phyloP scores from a whole-genome alignment of 768 basidiomycete species.

The Chalciporus pseudorubinellus region DNA sequence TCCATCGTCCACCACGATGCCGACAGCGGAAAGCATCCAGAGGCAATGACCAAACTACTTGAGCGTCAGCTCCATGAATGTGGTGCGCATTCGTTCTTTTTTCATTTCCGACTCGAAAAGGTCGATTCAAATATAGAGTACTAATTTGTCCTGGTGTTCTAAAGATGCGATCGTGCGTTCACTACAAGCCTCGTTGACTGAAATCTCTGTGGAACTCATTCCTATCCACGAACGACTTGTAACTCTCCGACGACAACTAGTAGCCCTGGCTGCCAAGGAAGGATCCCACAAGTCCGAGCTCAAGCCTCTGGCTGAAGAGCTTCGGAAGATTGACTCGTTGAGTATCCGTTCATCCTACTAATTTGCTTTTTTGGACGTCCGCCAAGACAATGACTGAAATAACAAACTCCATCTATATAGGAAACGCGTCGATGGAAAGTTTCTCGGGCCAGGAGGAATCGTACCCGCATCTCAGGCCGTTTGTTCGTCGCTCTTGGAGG shows the following conservation, averaged over 20 bases:
- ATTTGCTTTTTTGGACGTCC: constrained; percentile 11
- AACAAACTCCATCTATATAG: constrained; percentile 36
- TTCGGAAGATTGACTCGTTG: constrained; percentile 95
- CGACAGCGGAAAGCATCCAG: constrained; percentile 78
- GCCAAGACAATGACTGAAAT: constrained; percentile 12
- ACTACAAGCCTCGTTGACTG: constrained; percentile 81
- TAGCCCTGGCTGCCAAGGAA: constrained; percentile 83
- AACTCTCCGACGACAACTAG: constrained; percentile 83
- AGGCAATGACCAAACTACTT: constrained; percentile 83
- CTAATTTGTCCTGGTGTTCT: background rate
- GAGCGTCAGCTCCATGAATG: constrained; percentile 90
- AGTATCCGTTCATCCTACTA: constrained; percentile 45
- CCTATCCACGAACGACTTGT: constrained; percentile 90
- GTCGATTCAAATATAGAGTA: background rate
- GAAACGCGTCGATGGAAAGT: constrained; percentile 94
- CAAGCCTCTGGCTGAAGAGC: constrained; percentile 87
- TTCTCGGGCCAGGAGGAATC: constrained; percentile 84
- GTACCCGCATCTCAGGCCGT: constrained; percentile 91
- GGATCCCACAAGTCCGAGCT: constrained; percentile 83
- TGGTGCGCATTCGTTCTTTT: constrained; percentile 51
- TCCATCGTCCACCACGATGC: constrained; percentile 83
- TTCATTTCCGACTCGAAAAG: constrained; percentile 3
- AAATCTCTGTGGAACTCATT: constrained; percentile 85
- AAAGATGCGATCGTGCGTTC: constrained; percentile 73
- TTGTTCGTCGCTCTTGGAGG: constrained; percentile 89